A percentile compares a stretch with the other conserved stretches of the same genome.
phyloP scores from a whole-genome alignment of 108 stramenopile species.

The Aurantiochytrium sp. region DNA sequence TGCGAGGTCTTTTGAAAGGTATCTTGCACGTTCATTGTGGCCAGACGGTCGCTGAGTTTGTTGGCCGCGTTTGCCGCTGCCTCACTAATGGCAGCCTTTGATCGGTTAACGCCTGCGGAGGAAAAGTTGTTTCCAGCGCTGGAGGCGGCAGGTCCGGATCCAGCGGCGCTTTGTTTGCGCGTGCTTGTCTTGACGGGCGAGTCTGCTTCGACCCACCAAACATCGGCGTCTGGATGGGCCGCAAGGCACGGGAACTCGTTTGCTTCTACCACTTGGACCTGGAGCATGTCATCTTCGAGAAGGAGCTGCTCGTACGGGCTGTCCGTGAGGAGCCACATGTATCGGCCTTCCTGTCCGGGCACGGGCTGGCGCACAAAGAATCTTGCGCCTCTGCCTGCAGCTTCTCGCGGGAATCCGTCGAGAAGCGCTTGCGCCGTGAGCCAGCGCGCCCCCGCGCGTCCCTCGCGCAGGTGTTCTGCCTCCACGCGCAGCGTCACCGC shows the following conservation, averaged over 20 bases:
- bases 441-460: not conserved
- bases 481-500: not conserved
- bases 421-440: not conserved
- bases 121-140: too few relatives aligned
- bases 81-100: not conserved
- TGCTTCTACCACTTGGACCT: not conserved
- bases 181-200: too few relatives aligned
- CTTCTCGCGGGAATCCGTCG: not conserved
- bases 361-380: not conserved
- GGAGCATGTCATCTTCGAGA: not conserved
- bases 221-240: not conserved
- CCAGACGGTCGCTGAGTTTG: not conserved
- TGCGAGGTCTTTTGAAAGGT: slow-evolving; percentile 4
- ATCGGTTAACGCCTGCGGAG: too few relatives aligned
- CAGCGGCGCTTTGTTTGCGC: too few relatives aligned
- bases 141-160: too few relatives aligned
- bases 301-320: not conserved
- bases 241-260: not conserved
- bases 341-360: not conserved
- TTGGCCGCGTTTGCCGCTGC: not conserved
- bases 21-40: not conserved
- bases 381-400: not conserved
- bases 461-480: not conserved
- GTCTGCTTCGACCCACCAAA: not conserved
- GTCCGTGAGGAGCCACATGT: not conserved